Percentiles rank a stretch among this genome's conserved stretches.
Conservation (phyloP, 306 rosid genomes). For the Hippophae tibetana region DNA sequence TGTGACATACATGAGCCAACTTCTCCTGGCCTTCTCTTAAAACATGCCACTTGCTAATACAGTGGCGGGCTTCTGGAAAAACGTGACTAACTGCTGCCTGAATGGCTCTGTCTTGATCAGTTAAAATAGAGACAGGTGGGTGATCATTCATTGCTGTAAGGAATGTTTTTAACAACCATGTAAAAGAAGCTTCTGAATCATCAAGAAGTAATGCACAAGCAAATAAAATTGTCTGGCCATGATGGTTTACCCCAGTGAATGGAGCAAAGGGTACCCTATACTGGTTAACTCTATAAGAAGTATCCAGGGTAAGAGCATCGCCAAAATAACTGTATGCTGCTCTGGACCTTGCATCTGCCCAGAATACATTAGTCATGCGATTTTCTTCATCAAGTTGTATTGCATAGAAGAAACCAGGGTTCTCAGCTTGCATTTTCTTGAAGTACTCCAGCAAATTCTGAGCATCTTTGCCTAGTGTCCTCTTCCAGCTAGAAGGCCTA, state of each 20-base stretch:
- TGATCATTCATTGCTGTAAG: slow-evolving; percentile 73
- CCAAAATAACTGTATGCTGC: slow-evolving; percentile 83
- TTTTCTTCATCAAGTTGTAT: slow-evolving; percentile 85
- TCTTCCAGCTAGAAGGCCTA: slow-evolving; percentile 37
- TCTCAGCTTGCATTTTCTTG: slow-evolving; percentile 89
- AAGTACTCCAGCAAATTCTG: slow-evolving; percentile 83
- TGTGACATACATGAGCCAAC: slow-evolving; percentile 63
- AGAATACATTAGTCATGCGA: slow-evolving; percentile 69
- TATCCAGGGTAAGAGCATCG: slow-evolving; percentile 66
- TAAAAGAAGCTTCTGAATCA: slow-evolving; percentile 79
- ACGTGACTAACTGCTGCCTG: slow-evolving; percentile 71
- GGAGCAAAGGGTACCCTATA: slow-evolving; percentile 76
- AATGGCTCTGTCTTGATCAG: slow-evolving; percentile 74
- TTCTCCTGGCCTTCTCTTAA: slow-evolving; percentile 91
- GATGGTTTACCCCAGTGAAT: slow-evolving; percentile 86
- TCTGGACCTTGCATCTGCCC: slow-evolving; percentile 91
- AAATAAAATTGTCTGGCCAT: slow-evolving; percentile 76
- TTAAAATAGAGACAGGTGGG: slow-evolving; percentile 64
- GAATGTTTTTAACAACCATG: slow-evolving; percentile 78
- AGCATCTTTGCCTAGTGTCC: slow-evolving; percentile 77
- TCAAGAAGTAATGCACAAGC: slow-evolving; percentile 88
- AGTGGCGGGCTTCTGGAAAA: slow-evolving; percentile 77
- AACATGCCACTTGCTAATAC: slow-evolving; percentile 79
- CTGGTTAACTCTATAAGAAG: slow-evolving; percentile 59
- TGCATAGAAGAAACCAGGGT: slow-evolving; percentile 90